These are phyloP conservation scores for Ophiosphaerella herpotricha DNA, from an alignment of 2,329 filamentous ascomycete species.

Conservation along the genomic window DNA sequence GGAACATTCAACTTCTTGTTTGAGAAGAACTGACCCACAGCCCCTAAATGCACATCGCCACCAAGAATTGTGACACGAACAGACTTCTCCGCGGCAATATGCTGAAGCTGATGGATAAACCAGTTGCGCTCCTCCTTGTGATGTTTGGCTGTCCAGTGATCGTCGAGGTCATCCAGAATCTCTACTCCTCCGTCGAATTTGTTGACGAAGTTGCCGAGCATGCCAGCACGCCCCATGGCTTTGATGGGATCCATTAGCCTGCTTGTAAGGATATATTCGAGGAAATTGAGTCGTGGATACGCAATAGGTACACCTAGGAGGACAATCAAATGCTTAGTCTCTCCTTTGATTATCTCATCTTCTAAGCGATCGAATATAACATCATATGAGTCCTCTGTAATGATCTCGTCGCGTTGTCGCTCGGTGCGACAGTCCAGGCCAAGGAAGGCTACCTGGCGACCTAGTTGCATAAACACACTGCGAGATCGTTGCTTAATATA, in stretches of 20 bases:
- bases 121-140: constrained; percentile 89
- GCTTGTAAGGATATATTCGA: constrained; percentile 76
- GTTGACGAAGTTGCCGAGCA: constrained; percentile 81
- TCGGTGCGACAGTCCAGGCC: constrained; percentile 93
- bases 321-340: constrained; percentile 88
- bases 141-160: constrained; percentile 96
- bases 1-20: constrained; percentile 74
- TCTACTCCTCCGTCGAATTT: constrained; percentile 91
- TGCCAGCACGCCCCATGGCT: constrained; percentile 78
- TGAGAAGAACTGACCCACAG: constrained; percentile 92
- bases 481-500: constrained; percentile 88
- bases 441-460: constrained; percentile 77
- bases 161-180: constrained; percentile 88
- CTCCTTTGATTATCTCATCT: constrained; percentile 76
- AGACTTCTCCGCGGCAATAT: constrained; percentile 89
- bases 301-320: constrained; percentile 72
- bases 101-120: constrained; percentile 88
- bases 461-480: constrained; percentile 83
- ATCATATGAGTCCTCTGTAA: constrained; percentile 82
- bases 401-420: constrained; percentile 78
- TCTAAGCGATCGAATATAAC: constrained; percentile 85
- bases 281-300: constrained; percentile 57
- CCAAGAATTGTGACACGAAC: constrained; percentile 89
- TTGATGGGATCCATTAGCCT: constrained; percentile 87
- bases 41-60: constrained; percentile 91